Conservation (phyloP, 257 asterid species). For the Solanum ossicruentum region DNA sequence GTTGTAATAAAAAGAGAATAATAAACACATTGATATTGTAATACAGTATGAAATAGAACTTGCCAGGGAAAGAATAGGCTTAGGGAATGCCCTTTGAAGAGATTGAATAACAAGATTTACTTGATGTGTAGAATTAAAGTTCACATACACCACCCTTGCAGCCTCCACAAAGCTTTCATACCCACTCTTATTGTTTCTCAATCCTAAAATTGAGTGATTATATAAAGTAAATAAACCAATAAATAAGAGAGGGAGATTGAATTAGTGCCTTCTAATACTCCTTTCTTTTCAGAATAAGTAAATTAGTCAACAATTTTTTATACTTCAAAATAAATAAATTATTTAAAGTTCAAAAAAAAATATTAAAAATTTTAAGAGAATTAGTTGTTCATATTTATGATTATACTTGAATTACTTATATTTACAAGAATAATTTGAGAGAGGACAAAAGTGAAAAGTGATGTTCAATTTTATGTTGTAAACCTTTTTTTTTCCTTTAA, state of each 20-base stretch:
- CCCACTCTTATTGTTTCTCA: constrained; percentile 33
- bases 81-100: constrained; percentile 55
- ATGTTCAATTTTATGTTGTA: no score
- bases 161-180: constrained; percentile 73
- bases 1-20: neutral
- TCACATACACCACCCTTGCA: constrained; percentile 35
- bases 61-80: constrained; percentile 53
- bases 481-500: no score
- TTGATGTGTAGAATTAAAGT: constrained; percentile 33
- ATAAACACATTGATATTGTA: no score
- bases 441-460: no score
- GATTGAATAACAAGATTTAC: constrained; percentile 26
- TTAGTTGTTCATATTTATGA: no score
- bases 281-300: no score
- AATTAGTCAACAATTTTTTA: no score
- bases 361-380: no score
- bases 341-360: no score
- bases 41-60: constrained; percentile 7
- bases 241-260: neutral
- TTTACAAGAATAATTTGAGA: no score
- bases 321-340: no score
- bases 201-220: constrained; percentile 33
- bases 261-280: neutral
- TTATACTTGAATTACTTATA: no score
- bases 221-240: neutral